phyloP scores from a whole-genome alignment of 257 asterid species.

The Fraxinus americana region DNA sequence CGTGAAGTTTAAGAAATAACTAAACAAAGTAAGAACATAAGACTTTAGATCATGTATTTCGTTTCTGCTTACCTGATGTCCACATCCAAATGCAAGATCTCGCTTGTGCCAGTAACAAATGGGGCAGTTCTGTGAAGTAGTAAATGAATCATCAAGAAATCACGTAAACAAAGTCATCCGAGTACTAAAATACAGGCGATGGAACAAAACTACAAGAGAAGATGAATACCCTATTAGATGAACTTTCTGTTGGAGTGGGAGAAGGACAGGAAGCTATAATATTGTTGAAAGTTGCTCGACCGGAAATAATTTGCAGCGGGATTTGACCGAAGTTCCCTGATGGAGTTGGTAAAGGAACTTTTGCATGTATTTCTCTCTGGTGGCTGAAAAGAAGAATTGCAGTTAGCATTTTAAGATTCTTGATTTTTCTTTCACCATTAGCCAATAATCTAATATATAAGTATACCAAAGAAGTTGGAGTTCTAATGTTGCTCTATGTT shows the following conservation, averaged over 20 bases:
- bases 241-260: constrained; percentile 31
- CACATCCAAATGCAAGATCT: constrained; percentile 51
- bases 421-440: background rate
- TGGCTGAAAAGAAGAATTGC: constrained; percentile 25
- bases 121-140: constrained; percentile 45
- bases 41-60: background rate
- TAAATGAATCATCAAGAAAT: background rate
- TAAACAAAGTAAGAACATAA: background rate
- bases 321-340: constrained; percentile 13
- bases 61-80: constrained; percentile 45
- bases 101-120: constrained; percentile 42
- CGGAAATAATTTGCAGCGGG: constrained; percentile 8
- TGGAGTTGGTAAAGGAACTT: constrained; percentile 50
- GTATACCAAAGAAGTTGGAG: constrained; percentile 63
- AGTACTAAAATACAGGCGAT: background rate
- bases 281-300: constrained; percentile 30
- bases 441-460: background rate
- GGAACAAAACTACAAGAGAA: background rate
- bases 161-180: background rate
- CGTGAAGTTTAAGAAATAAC: background rate
- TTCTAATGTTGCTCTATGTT: constrained; percentile 71
- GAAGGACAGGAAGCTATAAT: constrained; percentile 31
- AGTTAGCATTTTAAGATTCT: too few species aligned
- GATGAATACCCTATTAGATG: constrained; percentile 29
- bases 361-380: constrained; percentile 27